phyloP scores from a whole-genome alignment of 2,329 filamentous ascomycete genomes.

The Diaporthe destruens region DNA sequence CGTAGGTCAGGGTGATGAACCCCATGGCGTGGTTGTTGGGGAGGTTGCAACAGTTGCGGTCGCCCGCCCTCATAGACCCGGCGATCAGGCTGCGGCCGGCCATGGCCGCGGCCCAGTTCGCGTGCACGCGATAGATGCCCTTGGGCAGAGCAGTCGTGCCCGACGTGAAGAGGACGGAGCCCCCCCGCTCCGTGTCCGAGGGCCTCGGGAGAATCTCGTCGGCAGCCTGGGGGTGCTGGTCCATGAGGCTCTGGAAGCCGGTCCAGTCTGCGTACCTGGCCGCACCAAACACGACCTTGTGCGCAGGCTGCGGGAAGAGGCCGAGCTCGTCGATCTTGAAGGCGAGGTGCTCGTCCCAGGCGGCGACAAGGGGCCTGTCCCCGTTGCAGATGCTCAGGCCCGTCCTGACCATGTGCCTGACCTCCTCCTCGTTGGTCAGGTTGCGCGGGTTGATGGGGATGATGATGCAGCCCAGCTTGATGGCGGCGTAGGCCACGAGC shows the following conservation, averaged over 20 bases:
- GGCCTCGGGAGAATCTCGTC: not conserved
- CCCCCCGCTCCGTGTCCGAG: slow-evolving; percentile 2
- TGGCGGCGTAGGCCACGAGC: not conserved
- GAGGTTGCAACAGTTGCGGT: slow-evolving; percentile 5
- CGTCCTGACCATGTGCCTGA: slow-evolving; percentile 32
- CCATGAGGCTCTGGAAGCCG: slow-evolving; percentile 20
- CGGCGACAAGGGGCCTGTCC: slow-evolving; percentile 5
- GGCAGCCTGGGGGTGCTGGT: not conserved
- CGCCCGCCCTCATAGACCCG: not conserved
- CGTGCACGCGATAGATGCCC: slow-evolving; percentile 13
- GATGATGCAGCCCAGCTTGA: slow-evolving; percentile 21
- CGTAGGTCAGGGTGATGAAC: slow-evolving; percentile 5
- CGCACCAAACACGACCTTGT: slow-evolving; percentile 24
- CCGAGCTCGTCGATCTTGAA: slow-evolving; percentile 17
- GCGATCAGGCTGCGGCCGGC: not conserved
- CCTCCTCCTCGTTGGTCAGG: slow-evolving; percentile 32
- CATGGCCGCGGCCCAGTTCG: not conserved
- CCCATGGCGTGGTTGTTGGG: slow-evolving; percentile 38
- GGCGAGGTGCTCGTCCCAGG: slow-evolving; percentile 31
- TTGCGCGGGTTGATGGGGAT: slow-evolving; percentile 32
- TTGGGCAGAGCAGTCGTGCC: slow-evolving; percentile 35
- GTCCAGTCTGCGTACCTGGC: slow-evolving; percentile 30
- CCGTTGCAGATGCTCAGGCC: slow-evolving; percentile 18
- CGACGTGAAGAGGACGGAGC: slow-evolving; percentile 25
- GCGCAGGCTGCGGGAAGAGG: not conserved